phyloP scores from a whole-genome alignment of 306 rosid genomes.

The Malus orientalis region DNA sequence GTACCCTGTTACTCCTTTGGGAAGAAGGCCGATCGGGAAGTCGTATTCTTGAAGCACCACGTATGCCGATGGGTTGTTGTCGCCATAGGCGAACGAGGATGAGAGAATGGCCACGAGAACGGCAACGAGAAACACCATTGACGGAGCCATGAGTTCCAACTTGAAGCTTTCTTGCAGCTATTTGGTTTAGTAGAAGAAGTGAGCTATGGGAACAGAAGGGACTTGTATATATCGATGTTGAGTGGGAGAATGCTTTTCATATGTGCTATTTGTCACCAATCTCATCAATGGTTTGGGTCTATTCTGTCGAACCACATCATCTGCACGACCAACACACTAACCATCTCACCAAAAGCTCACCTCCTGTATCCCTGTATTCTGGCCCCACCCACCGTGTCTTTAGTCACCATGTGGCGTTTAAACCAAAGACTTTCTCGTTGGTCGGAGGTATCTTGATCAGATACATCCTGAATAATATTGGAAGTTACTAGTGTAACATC shows the following conservation, averaged over 20 bases:
- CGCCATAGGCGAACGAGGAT: not conserved
- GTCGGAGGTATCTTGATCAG: too few relatives aligned
- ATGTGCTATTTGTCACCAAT: not conserved
- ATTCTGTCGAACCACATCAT: too few relatives aligned
- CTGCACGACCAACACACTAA: too few relatives aligned
- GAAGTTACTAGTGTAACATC: slow-evolving; percentile 19
- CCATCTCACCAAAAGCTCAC: too few relatives aligned
- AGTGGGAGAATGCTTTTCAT: not conserved
- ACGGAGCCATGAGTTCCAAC: not conserved
- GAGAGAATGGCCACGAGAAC: not conserved
- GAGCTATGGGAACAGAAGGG: not conserved
- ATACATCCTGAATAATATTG: not conserved
- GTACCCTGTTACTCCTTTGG: slow-evolving; percentile 44
- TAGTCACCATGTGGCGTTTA: too few relatives aligned
- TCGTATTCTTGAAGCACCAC: slow-evolving; percentile 40
- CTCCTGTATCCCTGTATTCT: too few relatives aligned
- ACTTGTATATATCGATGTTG: not conserved
- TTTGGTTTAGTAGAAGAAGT: not conserved
- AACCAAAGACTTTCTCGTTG: too few relatives aligned
- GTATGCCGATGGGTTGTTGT: slow-evolving; percentile 33
- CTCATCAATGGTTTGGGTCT: not conserved
- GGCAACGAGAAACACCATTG: not conserved
- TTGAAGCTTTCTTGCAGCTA: not conserved
- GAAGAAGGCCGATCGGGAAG: slow-evolving; percentile 62
- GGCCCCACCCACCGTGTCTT: too few relatives aligned